These are phyloP conservation scores for Prosopis cineraria DNA, from an alignment of 306 rosid genomes.

Conservation along the genomic window DNA sequence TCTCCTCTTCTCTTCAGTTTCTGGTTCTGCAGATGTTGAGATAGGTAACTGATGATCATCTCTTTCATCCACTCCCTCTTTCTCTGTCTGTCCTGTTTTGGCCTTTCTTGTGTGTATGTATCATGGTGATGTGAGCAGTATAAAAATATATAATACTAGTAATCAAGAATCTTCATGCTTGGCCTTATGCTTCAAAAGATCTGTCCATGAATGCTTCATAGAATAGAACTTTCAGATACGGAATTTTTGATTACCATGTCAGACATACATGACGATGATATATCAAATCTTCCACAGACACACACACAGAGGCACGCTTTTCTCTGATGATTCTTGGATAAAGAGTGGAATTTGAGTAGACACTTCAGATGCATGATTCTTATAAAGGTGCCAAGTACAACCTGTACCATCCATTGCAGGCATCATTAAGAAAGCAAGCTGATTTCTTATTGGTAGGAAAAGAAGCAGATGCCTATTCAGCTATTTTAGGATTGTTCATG, in stretches of 20 bases:
- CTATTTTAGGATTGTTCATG: neutral
- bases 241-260: neutral
- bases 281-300: too few relatives aligned
- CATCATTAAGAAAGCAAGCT: neutral
- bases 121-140: slow-evolving; percentile 29
- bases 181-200: slow-evolving; percentile 15
- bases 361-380: neutral
- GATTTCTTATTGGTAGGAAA: neutral
- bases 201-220: slow-evolving; percentile 15
- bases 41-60: slow-evolving; percentile 42
- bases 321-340: neutral
- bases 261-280: neutral
- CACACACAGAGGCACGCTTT: too few relatives aligned
- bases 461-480: neutral
- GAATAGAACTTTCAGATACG: neutral
- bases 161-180: slow-evolving; percentile 23
- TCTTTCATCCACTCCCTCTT: neutral
- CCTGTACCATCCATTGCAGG: neutral
- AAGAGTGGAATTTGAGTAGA: neutral
- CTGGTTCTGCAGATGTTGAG: slow-evolving; percentile 47
- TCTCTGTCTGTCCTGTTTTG: slow-evolving; percentile 24
- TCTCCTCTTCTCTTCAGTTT: slow-evolving; percentile 19
- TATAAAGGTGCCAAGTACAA: neutral
- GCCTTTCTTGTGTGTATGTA: slow-evolving; percentile 31
- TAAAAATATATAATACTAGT: neutral